Evolutionary conservation across 2,329 filamentous ascomycete species (phyloP).

Genomic region (Hortaea sp.): DNA sequence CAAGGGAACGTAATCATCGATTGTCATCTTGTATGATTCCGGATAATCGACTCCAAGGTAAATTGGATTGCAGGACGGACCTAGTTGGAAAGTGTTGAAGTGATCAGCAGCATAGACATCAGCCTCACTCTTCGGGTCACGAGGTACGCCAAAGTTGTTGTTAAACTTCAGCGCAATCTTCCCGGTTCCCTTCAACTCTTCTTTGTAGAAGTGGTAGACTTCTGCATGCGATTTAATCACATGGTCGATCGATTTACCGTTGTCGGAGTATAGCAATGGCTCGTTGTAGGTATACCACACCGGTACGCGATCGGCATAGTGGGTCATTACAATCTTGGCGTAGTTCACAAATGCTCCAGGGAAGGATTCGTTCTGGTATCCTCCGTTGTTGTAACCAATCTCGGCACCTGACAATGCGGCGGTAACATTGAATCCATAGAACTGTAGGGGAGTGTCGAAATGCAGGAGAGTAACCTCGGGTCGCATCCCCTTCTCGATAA

Average conservation of each 20-base stretch:
- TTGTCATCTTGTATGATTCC: slow-evolving; percentile 25
- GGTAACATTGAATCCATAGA: slow-evolving; percentile 10
- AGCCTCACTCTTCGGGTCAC: slow-evolving; percentile 8
- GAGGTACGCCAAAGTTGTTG: slow-evolving; percentile 8
- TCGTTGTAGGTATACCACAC: slow-evolving; percentile 29
- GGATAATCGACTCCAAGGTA: slow-evolving; percentile 35
- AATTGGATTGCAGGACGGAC: slow-evolving; percentile 28
- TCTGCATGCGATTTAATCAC: slow-evolving; percentile 18
- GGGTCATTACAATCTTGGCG: slow-evolving; percentile 28
- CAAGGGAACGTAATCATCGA: slow-evolving; percentile 24
- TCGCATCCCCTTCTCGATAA: slow-evolving; percentile 32
- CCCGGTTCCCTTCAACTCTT: slow-evolving; percentile 30
- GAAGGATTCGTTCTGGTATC: slow-evolving; percentile 28
- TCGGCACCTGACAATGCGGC: no score
- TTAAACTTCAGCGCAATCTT: slow-evolving; percentile 26
- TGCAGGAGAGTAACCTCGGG: slow-evolving; percentile 39
- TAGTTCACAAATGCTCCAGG: slow-evolving; percentile 30
- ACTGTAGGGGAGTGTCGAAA: slow-evolving; percentile 30
- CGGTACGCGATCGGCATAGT: slow-evolving; percentile 29
- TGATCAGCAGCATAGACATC: slow-evolving; percentile 23
- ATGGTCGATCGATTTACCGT: no score
- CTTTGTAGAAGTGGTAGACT: slow-evolving; percentile 35
- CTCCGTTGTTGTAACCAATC: slow-evolving; percentile 27
- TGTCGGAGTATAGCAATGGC: slow-evolving; percentile 30
- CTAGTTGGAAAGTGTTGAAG: slow-evolving; percentile 27